Conservation (phyloP, 2,329 filamentous ascomycete species). For the Stemphylium lycopersici region DNA sequence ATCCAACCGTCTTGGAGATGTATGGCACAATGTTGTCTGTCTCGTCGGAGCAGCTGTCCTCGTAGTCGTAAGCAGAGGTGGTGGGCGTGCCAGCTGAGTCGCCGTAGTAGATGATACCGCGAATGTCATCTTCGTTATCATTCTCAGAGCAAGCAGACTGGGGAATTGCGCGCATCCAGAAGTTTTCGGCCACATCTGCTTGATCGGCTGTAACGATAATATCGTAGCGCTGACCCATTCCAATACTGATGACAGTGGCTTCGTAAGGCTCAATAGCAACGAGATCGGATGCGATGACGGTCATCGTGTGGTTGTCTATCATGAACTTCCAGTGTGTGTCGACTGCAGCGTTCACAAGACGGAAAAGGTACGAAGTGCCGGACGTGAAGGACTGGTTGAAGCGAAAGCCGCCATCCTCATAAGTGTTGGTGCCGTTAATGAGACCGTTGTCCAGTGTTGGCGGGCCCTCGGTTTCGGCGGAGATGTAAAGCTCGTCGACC, state of each 20-base stretch:
- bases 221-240: constrained; percentile 52
- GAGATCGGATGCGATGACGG: constrained; percentile 52
- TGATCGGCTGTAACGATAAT: constrained; percentile 43
- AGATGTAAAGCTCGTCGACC: constrained; percentile 44
- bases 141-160: constrained; percentile 49
- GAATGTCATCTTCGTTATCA: constrained; percentile 41
- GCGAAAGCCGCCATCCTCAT: constrained; percentile 37
- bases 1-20: constrained; percentile 43
- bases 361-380: constrained; percentile 51
- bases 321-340: constrained; percentile 52
- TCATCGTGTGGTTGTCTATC: constrained; percentile 53
- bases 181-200: constrained; percentile 38
- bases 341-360: constrained; percentile 52
- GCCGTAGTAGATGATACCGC: constrained; percentile 49
- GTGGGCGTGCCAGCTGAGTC: constrained; percentile 35
- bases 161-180: constrained; percentile 48
- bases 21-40: constrained; percentile 32
- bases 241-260: constrained; percentile 48
- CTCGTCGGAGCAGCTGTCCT: constrained; percentile 48
- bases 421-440: constrained; percentile 54
- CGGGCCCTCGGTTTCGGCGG: constrained; percentile 36
- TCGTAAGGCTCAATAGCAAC: constrained; percentile 52
- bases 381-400: constrained; percentile 47
- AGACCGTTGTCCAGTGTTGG: constrained; percentile 51
- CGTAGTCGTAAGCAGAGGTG: constrained; percentile 43